Conservation (phyloP, 2,329 filamentous ascomycete species). For the Graphilbum fragrans region DNA sequence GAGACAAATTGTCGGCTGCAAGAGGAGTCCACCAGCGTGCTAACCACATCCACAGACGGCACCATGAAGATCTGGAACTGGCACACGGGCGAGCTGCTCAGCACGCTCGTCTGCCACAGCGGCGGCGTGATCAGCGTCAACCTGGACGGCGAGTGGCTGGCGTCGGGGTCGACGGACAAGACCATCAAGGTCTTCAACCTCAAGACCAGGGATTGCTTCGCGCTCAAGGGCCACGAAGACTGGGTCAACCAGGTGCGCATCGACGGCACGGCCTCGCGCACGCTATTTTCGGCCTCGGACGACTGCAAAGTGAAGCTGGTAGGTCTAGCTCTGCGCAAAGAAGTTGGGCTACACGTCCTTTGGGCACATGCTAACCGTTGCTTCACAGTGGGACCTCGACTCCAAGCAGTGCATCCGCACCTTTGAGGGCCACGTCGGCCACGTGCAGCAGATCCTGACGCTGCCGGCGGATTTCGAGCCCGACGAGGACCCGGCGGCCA, state of each 20-base stretch:
- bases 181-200: constrained; percentile 92
- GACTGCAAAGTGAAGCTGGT: constrained; percentile 74
- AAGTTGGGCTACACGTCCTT: too few species aligned
- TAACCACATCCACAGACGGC: constrained; percentile 41
- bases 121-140: constrained; percentile 80
- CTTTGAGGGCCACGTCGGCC: constrained; percentile 85
- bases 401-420: constrained; percentile 62
- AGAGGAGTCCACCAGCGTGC: background rate
- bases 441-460: constrained; percentile 82
- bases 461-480: constrained; percentile 83
- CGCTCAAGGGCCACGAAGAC: constrained; percentile 73
- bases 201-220: constrained; percentile 66
- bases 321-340: too few species aligned
- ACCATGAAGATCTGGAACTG: constrained; percentile 95
- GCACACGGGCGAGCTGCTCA: constrained; percentile 78
- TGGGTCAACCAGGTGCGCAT: constrained; percentile 97
- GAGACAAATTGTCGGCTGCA: background rate
- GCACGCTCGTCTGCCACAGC: constrained; percentile 66
- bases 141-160: constrained; percentile 73
- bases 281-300: constrained; percentile 85
- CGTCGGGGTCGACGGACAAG: constrained; percentile 79
- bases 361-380: background rate
- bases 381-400: constrained; percentile 41
- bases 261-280: constrained; percentile 61
- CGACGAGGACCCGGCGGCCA: constrained; percentile 47